These are phyloP conservation scores for Hymenoscyphus salicellus DNA, from an alignment of 2,329 filamentous ascomycete genomes.

Conservation along the genomic window DNA sequence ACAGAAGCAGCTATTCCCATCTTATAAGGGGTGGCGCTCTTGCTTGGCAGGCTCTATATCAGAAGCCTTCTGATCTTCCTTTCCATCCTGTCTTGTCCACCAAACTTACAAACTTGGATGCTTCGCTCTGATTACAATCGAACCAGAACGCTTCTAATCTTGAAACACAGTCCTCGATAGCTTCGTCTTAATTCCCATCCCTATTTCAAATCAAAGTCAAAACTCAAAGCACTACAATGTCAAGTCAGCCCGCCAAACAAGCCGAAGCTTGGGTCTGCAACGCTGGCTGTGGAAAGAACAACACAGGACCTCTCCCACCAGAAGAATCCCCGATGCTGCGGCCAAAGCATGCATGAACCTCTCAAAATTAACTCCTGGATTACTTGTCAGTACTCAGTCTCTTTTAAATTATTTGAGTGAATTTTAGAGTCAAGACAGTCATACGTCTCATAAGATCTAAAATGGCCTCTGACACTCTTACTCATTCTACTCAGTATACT, in stretches of 20 bases:
- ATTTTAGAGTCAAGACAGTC: too few relatives aligned
- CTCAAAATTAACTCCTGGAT: neutral
- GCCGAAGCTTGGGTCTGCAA: neutral
- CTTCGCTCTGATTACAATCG: neutral
- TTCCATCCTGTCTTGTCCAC: too few relatives aligned
- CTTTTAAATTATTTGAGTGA: too few relatives aligned
- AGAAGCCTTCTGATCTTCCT: too few relatives aligned
- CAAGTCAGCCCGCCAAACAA: neutral
- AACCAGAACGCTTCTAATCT: neutral
- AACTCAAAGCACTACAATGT: neutral
- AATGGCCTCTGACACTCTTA: too few relatives aligned
- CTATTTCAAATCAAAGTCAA: neutral
- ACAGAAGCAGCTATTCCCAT: too few relatives aligned
- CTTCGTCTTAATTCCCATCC: neutral
- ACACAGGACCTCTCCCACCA: neutral
- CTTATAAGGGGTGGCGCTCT: too few relatives aligned
- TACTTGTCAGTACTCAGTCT: too few relatives aligned
- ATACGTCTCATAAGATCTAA: too few relatives aligned
- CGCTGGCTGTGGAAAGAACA: neutral
- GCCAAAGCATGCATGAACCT: neutral
- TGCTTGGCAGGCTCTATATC: too few relatives aligned
- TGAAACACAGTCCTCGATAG: neutral
- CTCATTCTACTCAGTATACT: too few relatives aligned
- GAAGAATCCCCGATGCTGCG: neutral
- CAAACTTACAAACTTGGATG: too few relatives aligned